Evolutionary conservation across 169 alveolate genomes (phyloP).

Genomic region (Eimeria falciformis): DNA sequence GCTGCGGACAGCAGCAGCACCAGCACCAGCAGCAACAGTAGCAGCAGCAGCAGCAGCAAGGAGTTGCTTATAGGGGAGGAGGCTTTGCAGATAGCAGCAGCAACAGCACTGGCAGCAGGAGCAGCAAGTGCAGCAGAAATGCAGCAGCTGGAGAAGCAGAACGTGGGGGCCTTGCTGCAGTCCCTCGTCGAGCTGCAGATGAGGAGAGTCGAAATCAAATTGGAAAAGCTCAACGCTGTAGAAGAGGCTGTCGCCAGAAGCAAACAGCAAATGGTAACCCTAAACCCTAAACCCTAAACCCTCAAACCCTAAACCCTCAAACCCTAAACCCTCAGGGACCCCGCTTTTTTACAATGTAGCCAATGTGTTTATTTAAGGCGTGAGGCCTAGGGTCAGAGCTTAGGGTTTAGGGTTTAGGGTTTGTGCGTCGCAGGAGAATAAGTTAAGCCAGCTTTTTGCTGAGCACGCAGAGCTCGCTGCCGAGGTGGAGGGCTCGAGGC

Average conservation of each 20-base stretch:
- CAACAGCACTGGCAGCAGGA: constrained; percentile 56
- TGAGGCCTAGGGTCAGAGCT: not conserved
- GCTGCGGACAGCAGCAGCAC: not conserved
- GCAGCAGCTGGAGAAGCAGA: constrained; percentile 16
- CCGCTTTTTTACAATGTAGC: not conserved
- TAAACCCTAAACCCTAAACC: not conserved
- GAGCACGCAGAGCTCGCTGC: not conserved
- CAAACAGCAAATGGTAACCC: constrained; percentile 11
- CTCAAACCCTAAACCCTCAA: too few species aligned
- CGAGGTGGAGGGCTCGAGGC: not conserved
- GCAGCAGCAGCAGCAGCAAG: constrained; percentile 12
- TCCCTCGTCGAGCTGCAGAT: constrained; percentile 19
- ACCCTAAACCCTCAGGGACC: too few species aligned
- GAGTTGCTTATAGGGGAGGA: not conserved
- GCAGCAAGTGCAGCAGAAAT: constrained; percentile 20
- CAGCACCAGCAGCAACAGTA: constrained; percentile 12
- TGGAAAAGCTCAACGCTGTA: constrained; percentile 8
- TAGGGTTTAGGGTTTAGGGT: constrained; percentile 22
- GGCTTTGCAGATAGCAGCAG: constrained; percentile 32
- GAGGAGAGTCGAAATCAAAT: not conserved
- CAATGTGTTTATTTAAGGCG: not conserved
- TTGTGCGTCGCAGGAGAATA: not conserved
- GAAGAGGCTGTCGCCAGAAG: constrained; percentile 3
- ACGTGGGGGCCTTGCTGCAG: not conserved
- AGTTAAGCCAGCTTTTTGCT: not conserved